A percentile compares a stretch with the other conserved stretches of the same genome.
Conservation (phyloP, 164 flowering plant species). For the Aristolochia contorta region DNA sequence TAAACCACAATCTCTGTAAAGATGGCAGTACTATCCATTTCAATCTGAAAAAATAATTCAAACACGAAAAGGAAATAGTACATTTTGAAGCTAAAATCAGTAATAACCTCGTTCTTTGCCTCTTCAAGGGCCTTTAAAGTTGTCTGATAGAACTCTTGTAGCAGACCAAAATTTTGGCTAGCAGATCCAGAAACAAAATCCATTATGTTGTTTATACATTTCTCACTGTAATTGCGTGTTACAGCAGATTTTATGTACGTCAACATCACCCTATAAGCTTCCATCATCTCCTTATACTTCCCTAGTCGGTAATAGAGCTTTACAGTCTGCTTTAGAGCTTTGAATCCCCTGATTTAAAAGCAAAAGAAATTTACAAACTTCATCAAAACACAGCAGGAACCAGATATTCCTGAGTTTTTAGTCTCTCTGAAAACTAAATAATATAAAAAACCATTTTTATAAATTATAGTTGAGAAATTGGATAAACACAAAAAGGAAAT, state of each 20-base stretch:
- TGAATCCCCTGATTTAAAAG: constrained; percentile 73
- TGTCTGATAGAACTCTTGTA: constrained; percentile 93
- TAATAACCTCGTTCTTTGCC: constrained; percentile 91
- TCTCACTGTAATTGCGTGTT: constrained; percentile 94
- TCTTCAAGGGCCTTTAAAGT: constrained; percentile 96
- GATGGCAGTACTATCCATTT: not conserved
- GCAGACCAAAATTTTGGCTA: constrained; percentile 77
- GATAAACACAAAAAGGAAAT: too few species aligned
- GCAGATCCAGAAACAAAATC: constrained; percentile 98
- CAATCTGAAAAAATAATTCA: too few species aligned
- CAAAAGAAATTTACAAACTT: not conserved
- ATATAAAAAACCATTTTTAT: too few species aligned
- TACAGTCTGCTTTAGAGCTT: constrained; percentile 95
- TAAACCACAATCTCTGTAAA: constrained; percentile 91
- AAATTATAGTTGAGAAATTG: too few species aligned
- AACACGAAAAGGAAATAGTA: not conserved
- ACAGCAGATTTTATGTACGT: constrained; percentile 98
- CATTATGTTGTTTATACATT: constrained; percentile 96
- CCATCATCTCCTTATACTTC: constrained; percentile 91
- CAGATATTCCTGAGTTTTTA: too few species aligned
- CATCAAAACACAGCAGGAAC: too few species aligned
- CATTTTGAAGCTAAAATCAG: not conserved
- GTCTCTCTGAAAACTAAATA: too few species aligned
- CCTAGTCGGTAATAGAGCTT: constrained; percentile 91
- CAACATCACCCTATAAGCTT: constrained; percentile 88